Evolutionary conservation across 2,329 filamentous ascomycete genomes (phyloP).

Genomic region (Monilinia laxa): DNA sequence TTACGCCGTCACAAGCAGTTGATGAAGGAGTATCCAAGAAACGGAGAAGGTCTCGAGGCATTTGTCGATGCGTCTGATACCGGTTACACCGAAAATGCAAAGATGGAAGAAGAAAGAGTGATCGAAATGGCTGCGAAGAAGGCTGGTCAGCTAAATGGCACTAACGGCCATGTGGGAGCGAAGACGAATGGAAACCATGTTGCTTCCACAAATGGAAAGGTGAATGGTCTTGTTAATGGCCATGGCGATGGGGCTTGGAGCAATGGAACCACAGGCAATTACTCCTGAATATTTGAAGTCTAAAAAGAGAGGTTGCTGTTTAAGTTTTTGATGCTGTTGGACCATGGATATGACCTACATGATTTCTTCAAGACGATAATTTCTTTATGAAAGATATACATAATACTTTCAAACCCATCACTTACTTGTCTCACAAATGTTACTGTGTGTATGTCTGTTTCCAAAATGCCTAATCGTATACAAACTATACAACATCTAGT

Average conservation of each 20-base stretch:
- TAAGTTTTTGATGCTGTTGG: background rate
- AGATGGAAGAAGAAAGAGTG: conserved; percentile 34
- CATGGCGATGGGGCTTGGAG: background rate
- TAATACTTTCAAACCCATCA: no score
- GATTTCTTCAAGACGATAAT: background rate
- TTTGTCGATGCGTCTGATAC: conserved; percentile 70
- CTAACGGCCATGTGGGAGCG: conserved; percentile 27
- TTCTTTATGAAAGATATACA: no score
- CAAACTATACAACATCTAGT: no score
- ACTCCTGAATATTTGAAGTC: background rate
- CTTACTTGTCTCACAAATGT: no score
- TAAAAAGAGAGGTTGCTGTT: background rate
- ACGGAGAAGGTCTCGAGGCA: conserved; percentile 65
- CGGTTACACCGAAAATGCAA: conserved; percentile 48
- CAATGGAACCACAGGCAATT: conserved; percentile 11
- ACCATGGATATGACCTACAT: background rate
- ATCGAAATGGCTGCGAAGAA: conserved; percentile 33
- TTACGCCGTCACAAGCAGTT: conserved; percentile 63
- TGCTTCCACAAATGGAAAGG: background rate
- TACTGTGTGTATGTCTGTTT: no score
- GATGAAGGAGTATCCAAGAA: conserved; percentile 60
- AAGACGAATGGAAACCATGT: background rate
- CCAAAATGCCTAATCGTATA: no score
- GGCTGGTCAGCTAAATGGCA: conserved; percentile 31
- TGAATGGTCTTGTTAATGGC: background rate